A percentile compares a stretch with the other conserved stretches of the same genome.
Evolutionary conservation across 2,329 filamentous ascomycete genomes (phyloP).

Genomic region (Penicillium polonicum): DNA sequence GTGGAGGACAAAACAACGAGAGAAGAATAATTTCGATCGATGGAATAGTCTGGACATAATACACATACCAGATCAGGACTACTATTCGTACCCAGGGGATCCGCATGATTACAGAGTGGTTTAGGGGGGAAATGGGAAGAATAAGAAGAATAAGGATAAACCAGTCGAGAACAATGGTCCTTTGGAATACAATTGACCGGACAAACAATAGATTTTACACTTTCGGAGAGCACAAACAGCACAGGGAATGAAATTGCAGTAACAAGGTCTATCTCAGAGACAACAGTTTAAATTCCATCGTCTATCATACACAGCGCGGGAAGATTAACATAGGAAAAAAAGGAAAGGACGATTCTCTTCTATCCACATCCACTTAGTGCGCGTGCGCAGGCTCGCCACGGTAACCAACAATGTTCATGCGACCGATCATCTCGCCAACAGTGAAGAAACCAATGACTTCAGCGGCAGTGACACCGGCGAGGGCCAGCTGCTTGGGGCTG

Average conservation of each 20-base stretch:
- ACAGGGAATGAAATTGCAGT: slow-evolving; percentile 17
- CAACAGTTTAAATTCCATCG: slow-evolving; percentile 48
- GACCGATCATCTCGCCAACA: slow-evolving; percentile 92
- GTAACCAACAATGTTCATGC: slow-evolving; percentile 95
- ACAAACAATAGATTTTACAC: background rate
- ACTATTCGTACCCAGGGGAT: background rate
- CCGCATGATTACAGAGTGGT: background rate
- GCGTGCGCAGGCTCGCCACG: slow-evolving; percentile 61
- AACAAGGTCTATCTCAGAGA: slow-evolving; percentile 36
- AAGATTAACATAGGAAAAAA: slow-evolving; percentile 36
- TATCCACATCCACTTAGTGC: slow-evolving; percentile 33
- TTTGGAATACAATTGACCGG: background rate
- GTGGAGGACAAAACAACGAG: background rate
- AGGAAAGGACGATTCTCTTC: slow-evolving; percentile 28
- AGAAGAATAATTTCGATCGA: background rate
- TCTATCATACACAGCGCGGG: slow-evolving; percentile 45
- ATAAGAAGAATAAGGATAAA: background rate
- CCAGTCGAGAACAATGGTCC: background rate
- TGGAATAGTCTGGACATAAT: background rate
- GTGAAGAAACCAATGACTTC: slow-evolving; percentile 97
- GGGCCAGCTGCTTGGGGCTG: slow-evolving; percentile 66
- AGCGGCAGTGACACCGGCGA: slow-evolving; percentile 74
- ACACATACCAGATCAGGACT: background rate
- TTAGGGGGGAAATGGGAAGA: no score
- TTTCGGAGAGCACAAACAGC: background rate